Conservation (phyloP, 495 filamentous ascomycete genomes). For the Clohesyomyces aquaticus region DNA sequence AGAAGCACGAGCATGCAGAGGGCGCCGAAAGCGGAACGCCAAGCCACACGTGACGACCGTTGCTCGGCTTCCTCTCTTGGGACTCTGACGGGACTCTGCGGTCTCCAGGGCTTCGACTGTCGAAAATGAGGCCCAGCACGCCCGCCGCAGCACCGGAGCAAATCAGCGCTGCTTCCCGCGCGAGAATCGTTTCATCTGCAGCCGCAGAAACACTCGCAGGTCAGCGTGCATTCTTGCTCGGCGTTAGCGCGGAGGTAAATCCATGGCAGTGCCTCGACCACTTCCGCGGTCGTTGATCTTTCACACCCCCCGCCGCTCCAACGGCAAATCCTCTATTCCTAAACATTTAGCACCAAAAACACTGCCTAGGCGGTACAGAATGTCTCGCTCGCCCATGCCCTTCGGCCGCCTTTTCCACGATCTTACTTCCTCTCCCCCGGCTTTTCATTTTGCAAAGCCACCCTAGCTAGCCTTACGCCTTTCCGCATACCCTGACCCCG, state of each 20-base stretch:
- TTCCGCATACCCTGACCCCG: not conserved
- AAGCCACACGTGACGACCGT: slow-evolving; percentile 16
- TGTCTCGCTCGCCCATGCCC: not conserved
- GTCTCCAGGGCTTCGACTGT: too few species aligned
- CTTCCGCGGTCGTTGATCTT: not conserved
- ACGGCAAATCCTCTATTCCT: not conserved
- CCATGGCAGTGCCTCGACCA: not conserved
- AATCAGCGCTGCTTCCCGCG: not conserved
- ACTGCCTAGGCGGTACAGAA: not conserved
- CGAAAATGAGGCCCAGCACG: too few species aligned
- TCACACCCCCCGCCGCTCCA: not conserved
- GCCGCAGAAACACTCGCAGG: slow-evolving; percentile 2
- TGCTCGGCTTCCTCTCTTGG: too few species aligned
- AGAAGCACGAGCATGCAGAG: not conserved
- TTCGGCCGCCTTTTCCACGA: not conserved
- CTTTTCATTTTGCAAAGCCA: not conserved
- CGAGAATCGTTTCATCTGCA: slow-evolving; percentile 20
- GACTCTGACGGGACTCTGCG: too few species aligned
- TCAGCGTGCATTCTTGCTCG: not conserved
- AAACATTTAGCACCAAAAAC: not conserved
- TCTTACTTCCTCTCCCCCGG: not conserved
- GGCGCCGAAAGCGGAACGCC: not conserved
- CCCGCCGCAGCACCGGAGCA: not conserved
- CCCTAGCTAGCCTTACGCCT: not conserved
- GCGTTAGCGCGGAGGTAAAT: slow-evolving; percentile 13